phyloP scores from a whole-genome alignment of 2,329 filamentous ascomycete genomes.

The Magnaporthales sp. region DNA sequence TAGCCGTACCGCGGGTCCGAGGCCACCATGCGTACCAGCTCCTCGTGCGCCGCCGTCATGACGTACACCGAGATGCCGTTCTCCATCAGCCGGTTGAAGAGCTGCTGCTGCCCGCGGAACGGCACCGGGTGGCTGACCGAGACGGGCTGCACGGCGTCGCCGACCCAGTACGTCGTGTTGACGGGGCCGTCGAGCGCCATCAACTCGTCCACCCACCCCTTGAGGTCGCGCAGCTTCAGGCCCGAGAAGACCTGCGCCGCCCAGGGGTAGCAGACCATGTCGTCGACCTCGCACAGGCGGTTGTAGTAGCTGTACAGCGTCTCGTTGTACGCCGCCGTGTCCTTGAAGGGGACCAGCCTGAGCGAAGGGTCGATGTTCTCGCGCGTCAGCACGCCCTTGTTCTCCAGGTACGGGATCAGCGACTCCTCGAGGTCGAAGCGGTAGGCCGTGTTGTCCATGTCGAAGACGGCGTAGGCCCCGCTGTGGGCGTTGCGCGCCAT shows the following conservation, averaged over 20 bases:
- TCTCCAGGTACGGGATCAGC: constrained; percentile 4
- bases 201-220: neutral
- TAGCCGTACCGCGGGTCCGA: constrained; percentile 5
- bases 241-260: constrained; percentile 4
- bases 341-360: neutral
- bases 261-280: constrained; percentile 3
- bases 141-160: neutral
- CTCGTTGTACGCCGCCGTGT: neutral
- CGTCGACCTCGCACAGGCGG: neutral
- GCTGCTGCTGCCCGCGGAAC: constrained; percentile 4
- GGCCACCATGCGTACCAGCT: constrained; percentile 5
- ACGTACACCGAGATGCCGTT: constrained; percentile 3
- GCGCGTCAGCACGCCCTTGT: neutral
- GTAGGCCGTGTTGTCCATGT: constrained; percentile 5
- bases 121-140: neutral
- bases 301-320: constrained; percentile 2
- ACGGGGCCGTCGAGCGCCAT: neutral
- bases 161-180: neutral
- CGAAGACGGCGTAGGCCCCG: constrained; percentile 1
- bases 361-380: constrained; percentile 2
- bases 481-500: neutral
- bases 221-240: constrained; percentile 1
- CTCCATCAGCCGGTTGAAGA: neutral
- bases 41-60: neutral
- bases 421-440: constrained; percentile 5